Conservation (phyloP, 371 early-diverging fungal genomes). For the Apophysomyces trapeziformis region DNA sequence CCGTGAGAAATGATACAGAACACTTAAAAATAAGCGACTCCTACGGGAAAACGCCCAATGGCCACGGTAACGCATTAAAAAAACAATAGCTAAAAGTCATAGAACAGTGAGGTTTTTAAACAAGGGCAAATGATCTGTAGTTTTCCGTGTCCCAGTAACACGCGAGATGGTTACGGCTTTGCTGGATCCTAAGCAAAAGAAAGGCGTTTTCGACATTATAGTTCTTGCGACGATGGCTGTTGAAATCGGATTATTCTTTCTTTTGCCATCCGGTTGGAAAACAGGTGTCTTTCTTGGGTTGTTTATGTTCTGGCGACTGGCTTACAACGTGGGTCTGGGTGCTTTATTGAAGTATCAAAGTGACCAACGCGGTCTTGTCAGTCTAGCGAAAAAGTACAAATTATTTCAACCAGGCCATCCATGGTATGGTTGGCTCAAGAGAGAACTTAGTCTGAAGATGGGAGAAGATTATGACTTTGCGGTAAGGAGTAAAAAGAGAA, state of each 20-base stretch:
- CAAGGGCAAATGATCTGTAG: constrained; percentile 24
- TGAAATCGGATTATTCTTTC: constrained; percentile 69
- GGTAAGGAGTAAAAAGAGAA: constrained; percentile 33
- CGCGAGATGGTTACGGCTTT: constrained; percentile 76
- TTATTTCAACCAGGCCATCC: constrained; percentile 63
- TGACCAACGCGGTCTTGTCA: constrained; percentile 71
- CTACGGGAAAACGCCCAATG: constrained; percentile 64
- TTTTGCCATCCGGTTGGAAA: constrained; percentile 40
- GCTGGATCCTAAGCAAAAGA: constrained; percentile 64
- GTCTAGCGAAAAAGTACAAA: constrained; percentile 63
- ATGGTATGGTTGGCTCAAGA: constrained; percentile 67
- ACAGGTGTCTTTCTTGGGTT: constrained; percentile 21
- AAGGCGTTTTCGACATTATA: constrained; percentile 77
- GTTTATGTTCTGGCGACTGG: constrained; percentile 86
- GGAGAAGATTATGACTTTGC: constrained; percentile 82
- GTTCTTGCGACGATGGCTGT: constrained; percentile 71
- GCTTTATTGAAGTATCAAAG: constrained; percentile 82
- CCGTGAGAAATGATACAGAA: neutral
- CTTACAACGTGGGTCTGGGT: constrained; percentile 90
- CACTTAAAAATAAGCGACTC: constrained; percentile 44
- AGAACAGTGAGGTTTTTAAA: too few species aligned
- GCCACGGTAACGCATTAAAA: constrained; percentile 44
- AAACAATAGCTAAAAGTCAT: neutral
- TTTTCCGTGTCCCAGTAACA: constrained; percentile 78
- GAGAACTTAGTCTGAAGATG: constrained; percentile 84